Evolutionary conservation across 345 rosid species (phyloP).

Genomic region (Eucalyptus pumila): DNA sequence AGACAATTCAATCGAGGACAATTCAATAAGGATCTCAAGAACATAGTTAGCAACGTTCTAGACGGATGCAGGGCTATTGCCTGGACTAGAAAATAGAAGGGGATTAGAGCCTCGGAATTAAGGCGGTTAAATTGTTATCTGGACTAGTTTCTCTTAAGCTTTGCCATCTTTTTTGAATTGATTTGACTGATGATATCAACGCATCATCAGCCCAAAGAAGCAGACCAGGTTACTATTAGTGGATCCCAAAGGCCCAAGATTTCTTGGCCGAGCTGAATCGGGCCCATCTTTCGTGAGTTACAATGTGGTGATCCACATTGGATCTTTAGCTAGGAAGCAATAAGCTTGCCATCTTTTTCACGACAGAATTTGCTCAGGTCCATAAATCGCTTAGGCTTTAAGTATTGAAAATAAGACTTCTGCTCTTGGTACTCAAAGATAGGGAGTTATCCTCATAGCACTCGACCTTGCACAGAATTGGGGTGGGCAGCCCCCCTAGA

Average conservation of each 20-base stretch:
- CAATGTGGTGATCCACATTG: fast-evolving
- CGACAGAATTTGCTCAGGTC: fast-evolving
- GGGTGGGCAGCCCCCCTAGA: too few species aligned
- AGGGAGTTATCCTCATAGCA: not conserved
- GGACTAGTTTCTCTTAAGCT: not conserved
- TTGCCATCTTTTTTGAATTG: not conserved
- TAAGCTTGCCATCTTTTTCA: not conserved
- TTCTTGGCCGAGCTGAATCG: fast-evolving
- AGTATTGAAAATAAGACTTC: not conserved
- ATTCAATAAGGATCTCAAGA: too few species aligned
- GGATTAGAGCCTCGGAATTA: fast-evolving
- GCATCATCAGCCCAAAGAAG: not conserved
- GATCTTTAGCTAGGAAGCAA: not conserved
- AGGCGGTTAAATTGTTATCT: fast-evolving
- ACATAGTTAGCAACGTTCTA: too few species aligned
- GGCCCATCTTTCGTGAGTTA: not conserved
- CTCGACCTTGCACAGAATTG: not conserved
- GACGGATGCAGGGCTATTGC: too few species aligned
- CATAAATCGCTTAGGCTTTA: fast-evolving
- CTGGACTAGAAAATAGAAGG: too few species aligned
- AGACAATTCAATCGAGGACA: too few species aligned
- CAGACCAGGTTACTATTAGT: fast-evolving
- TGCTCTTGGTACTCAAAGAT: not conserved
- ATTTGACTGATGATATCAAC: not conserved
- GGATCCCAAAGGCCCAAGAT: not conserved